phyloP scores from a whole-genome alignment of 495 filamentous ascomycete genomes.

The Penicillium coprophilum region DNA sequence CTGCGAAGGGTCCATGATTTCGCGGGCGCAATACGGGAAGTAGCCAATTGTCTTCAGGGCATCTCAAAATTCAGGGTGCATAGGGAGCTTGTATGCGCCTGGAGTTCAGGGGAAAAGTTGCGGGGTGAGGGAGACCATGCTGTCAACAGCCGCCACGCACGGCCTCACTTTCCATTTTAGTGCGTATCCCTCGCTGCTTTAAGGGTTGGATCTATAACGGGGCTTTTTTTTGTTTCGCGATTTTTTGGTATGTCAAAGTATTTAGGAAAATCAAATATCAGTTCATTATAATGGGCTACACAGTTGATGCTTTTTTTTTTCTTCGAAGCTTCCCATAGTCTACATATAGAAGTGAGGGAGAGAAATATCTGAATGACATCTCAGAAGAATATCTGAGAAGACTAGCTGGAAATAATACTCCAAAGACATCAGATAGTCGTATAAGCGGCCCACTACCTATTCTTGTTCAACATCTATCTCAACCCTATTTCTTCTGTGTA shows the following conservation, averaged over 20 bases:
- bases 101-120: constrained; percentile 6
- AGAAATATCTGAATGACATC: too few relatives aligned
- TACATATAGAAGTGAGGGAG: too few relatives aligned
- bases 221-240: constrained; percentile 3
- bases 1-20: constrained; percentile 50
- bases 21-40: constrained; percentile 35
- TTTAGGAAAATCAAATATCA: too few relatives aligned
- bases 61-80: constrained; percentile 22
- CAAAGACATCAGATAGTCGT: too few relatives aligned
- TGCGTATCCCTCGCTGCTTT: constrained; percentile 11
- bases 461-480: background rate
- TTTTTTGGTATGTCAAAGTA: background rate
- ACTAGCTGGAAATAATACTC: too few relatives aligned
- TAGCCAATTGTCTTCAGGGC: constrained; percentile 28
- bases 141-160: constrained; percentile 14
- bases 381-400: too few relatives aligned
- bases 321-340: too few relatives aligned
- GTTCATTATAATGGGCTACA: too few relatives aligned
- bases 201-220: constrained; percentile 3
- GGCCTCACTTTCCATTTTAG: constrained; percentile 12
- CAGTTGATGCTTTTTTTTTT: too few relatives aligned
- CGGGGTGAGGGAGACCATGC: constrained; percentile 12
- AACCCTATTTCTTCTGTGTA: too few relatives aligned
- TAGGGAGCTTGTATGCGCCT: constrained; percentile 5
- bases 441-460: too few relatives aligned